Evolutionary conservation across 2,329 filamentous ascomycete genomes (phyloP).

Genomic region (Raffaelea arxii): DNA sequence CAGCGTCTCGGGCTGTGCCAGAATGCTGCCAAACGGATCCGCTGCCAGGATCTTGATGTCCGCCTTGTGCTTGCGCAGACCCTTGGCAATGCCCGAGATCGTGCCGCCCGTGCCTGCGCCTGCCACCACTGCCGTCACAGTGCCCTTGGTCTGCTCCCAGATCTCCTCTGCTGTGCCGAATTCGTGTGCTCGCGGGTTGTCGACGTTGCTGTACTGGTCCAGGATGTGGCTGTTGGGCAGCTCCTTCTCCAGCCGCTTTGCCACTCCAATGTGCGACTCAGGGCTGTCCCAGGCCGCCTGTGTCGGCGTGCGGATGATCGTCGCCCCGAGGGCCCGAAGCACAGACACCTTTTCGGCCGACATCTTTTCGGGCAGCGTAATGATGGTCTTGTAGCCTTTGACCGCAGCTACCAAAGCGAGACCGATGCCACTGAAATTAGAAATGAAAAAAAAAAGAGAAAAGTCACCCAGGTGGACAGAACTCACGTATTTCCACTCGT

Average conservation of each 20-base stretch:
- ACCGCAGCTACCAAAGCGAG: slow-evolving; percentile 88
- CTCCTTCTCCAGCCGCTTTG: slow-evolving; percentile 81
- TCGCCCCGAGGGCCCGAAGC: slow-evolving; percentile 83
- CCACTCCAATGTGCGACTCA: slow-evolving; percentile 95
- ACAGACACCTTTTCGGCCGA: slow-evolving; percentile 96
- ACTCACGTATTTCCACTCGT: slow-evolving; percentile 85
- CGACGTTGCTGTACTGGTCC: slow-evolving; percentile 85
- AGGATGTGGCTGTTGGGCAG: slow-evolving; percentile 95
- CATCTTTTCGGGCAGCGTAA: slow-evolving; percentile 99
- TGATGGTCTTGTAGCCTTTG: slow-evolving; percentile 97
- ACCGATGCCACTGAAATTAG: slow-evolving; percentile 74
- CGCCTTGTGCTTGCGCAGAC: slow-evolving; percentile 77
- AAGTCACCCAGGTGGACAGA: no score
- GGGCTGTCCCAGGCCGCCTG: slow-evolving; percentile 91
- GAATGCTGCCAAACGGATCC: slow-evolving; percentile 84
- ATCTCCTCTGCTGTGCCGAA: slow-evolving; percentile 92
- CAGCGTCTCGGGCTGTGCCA: slow-evolving; percentile 69
- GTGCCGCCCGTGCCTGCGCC: slow-evolving; percentile 94
- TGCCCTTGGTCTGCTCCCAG: slow-evolving; percentile 80
- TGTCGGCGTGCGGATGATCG: slow-evolving; percentile 94
- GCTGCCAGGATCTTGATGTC: slow-evolving; percentile 84
- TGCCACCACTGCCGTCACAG: slow-evolving; percentile 74
- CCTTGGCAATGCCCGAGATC: slow-evolving; percentile 78
- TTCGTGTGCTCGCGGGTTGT: slow-evolving; percentile 93
- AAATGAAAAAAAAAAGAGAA: slow-evolving; percentile 18